Conservation (phyloP, 768 basidiomycete genomes). For the Naganishia antarctica region DNA sequence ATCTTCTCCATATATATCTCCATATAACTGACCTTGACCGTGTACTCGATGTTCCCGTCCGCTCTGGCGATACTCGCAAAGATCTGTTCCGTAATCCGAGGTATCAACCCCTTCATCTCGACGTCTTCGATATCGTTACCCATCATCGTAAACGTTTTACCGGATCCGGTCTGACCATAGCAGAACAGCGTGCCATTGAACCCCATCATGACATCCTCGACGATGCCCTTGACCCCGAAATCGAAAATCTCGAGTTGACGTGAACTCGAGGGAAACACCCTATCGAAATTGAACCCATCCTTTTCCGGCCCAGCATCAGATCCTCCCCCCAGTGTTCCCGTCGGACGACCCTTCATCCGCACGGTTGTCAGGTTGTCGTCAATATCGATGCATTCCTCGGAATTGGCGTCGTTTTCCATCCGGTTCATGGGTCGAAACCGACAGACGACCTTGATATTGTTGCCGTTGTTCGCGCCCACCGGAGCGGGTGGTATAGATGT, state of each 20-base stretch:
- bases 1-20: conserved; percentile 98
- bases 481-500: not conserved
- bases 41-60: conserved; percentile 90
- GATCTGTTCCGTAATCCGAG: conserved; percentile 97
- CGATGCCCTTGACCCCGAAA: conserved; percentile 96
- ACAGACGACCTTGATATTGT: conserved; percentile 63
- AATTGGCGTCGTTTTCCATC: conserved; percentile 74
- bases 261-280: conserved; percentile 88
- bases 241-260: conserved; percentile 93
- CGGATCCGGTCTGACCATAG: conserved; percentile 50
- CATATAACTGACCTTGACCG: conserved; percentile 99
- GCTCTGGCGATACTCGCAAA: conserved; percentile 96
- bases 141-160: conserved; percentile 72
- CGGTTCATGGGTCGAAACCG: conserved; percentile 95
- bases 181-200: conserved; percentile 92
- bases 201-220: conserved; percentile 94
- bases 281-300: conserved; percentile 96
- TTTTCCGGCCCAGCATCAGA: conserved; percentile 62
- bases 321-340: not conserved
- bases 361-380: conserved; percentile 80
- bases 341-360: conserved; percentile 58
- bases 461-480: conserved; percentile 28
- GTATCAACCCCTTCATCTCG: conserved; percentile 93
- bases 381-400: conserved; percentile 77
- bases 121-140: conserved; percentile 85